These are phyloP conservation scores for Reutealis trisperma DNA, from an alignment of 345 rosid genomes.

Conservation along the genomic window DNA sequence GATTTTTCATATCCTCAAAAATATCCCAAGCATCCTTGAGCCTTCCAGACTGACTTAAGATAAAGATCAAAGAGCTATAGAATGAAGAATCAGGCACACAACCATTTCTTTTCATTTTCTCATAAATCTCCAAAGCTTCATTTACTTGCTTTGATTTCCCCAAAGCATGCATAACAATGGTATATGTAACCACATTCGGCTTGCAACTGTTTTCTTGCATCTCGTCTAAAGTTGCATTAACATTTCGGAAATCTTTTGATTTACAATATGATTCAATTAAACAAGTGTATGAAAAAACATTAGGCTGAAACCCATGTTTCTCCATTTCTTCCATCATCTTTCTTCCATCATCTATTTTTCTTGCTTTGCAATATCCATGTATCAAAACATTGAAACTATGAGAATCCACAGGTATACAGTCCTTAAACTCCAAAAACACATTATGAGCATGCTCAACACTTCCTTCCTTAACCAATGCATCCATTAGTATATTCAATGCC, in stretches of 20 bases:
- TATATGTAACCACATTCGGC: constrained; percentile 63
- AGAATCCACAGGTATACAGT: constrained; percentile 32
- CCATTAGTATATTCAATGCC: constrained; percentile 65
- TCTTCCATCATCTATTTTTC: constrained; percentile 58
- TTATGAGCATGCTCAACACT: constrained; percentile 66
- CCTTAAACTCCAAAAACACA: constrained; percentile 48
- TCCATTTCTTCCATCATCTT: constrained; percentile 59
- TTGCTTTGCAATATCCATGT: constrained; percentile 77
- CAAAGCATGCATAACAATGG: constrained; percentile 67
- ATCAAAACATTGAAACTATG: constrained; percentile 61
- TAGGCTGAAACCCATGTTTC: constrained; percentile 46
- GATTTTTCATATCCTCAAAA: constrained; percentile 71
- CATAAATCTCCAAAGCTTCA: constrained; percentile 66
- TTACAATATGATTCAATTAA: constrained; percentile 66
- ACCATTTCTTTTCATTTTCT: constrained; percentile 65
- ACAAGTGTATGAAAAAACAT: constrained; percentile 65
- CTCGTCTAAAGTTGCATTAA: constrained; percentile 53
- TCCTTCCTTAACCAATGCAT: constrained; percentile 72
- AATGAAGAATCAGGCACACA: constrained; percentile 67
- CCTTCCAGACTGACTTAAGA: constrained; percentile 69
- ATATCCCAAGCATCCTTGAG: constrained; percentile 62
- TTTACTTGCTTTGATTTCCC: constrained; percentile 68
- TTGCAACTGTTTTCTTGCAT: constrained; percentile 63
- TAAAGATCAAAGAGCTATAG: constrained; percentile 64
- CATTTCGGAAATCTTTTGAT: constrained; percentile 70